Percentiles rank a stretch among this genome's conserved stretches.
Evolutionary conservation across 129 eudicot species (phyloP).

Genomic region (Kitagawia praeruptora): DNA sequence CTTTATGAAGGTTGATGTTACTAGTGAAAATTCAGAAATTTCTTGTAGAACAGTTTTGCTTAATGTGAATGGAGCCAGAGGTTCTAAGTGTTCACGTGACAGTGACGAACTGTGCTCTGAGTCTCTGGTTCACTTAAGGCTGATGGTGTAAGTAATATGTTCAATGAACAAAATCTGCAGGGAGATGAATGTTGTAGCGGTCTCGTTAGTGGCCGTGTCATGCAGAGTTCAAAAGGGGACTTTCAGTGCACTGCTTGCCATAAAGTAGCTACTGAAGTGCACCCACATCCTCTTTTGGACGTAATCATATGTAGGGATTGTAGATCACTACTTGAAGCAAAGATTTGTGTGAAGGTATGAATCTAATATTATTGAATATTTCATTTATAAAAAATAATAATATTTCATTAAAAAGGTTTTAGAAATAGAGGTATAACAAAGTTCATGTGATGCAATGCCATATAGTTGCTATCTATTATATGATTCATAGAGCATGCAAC

Average conservation of each 20-base stretch:
- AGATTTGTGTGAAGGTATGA: constrained; percentile 38
- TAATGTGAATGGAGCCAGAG: constrained; percentile 17
- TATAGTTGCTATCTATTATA: neutral
- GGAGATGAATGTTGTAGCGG: neutral
- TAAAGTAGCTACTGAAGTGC: constrained; percentile 37
- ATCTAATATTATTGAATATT: neutral
- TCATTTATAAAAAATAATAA: neutral
- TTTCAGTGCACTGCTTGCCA: constrained; percentile 62
- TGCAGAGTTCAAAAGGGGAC: constrained; percentile 11
- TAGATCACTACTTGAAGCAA: constrained; percentile 36
- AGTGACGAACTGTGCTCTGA: constrained; percentile 27
- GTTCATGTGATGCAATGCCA: neutral
- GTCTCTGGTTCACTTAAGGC: constrained; percentile 21
- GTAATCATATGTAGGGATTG: constrained; percentile 61
- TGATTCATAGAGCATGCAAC: neutral
- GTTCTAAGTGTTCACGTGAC: constrained; percentile 42
- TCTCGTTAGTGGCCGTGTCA: constrained; percentile 1
- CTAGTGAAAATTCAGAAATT: constrained; percentile 17
- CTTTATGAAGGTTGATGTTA: constrained; percentile 13
- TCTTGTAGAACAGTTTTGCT: constrained; percentile 20
- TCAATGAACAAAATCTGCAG: neutral
- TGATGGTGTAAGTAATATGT: constrained; percentile 11
- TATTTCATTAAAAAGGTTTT: neutral
- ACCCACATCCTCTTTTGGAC: constrained; percentile 53
- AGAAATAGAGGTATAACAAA: neutral